Conservation (phyloP, 192 early-diverging fungal species). For the Anaeromyces robustus region DNA sequence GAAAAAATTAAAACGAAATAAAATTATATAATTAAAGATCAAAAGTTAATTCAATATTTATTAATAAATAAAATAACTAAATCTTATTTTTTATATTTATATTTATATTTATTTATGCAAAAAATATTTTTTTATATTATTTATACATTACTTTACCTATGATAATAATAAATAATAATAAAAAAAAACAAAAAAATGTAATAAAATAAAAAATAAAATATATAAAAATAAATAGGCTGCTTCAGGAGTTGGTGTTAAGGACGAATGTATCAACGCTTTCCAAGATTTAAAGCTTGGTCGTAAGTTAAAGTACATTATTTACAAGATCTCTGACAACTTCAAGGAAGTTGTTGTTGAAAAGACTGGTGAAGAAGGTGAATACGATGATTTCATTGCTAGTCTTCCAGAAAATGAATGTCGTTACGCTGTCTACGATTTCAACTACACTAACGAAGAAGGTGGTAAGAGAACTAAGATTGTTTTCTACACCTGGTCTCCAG, state of each 20-base stretch:
- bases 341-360: slow-evolving; percentile 56
- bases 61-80: no score
- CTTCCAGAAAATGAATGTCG: slow-evolving; percentile 55
- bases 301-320: slow-evolving; percentile 63
- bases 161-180: no score
- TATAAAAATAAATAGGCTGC: background rate
- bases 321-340: slow-evolving; percentile 53
- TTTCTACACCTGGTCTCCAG: slow-evolving; percentile 75
- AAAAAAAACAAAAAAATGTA: background rate
- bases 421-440: slow-evolving; percentile 81
- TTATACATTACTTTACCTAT: no score
- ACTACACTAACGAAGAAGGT: slow-evolving; percentile 44
- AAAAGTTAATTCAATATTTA: no score
- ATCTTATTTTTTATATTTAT: no score
- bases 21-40: no score
- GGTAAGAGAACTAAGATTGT: slow-evolving; percentile 71
- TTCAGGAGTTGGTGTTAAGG: slow-evolving; percentile 54
- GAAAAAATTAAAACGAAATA: no score
- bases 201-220: background rate
- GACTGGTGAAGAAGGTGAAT: slow-evolving; percentile 20
- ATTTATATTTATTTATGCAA: no score
- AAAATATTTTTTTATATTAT: no score
- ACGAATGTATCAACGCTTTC: slow-evolving; percentile 43
- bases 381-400: slow-evolving; percentile 47
- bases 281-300: slow-evolving; percentile 58